Conservation (phyloP, 768 basidiomycete species). For the Glaciozyma martinii region DNA sequence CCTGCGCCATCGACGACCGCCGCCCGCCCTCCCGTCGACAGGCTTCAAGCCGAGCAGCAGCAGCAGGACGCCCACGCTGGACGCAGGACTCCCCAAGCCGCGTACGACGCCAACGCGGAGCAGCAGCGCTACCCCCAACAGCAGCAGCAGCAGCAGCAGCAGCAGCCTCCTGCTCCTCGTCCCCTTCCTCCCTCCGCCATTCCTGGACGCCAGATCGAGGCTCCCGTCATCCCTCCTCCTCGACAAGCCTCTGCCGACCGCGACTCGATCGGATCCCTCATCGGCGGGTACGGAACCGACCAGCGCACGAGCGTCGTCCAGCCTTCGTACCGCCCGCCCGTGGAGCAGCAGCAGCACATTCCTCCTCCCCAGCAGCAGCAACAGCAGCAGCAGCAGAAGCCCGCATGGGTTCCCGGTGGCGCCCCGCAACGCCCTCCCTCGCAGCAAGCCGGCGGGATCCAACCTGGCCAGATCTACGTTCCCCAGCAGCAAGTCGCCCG, state of each 20-base stretch:
- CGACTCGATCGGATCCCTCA: constrained; percentile 29
- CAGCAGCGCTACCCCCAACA: not conserved
- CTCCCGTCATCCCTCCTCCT: constrained; percentile 14
- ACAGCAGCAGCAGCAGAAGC: constrained; percentile 3
- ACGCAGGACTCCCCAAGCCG: not conserved
- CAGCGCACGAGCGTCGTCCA: not conserved
- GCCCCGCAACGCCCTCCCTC: not conserved
- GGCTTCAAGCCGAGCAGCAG: constrained; percentile 21
- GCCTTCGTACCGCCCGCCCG: constrained; percentile 3
- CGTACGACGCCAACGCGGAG: constrained; percentile 3
- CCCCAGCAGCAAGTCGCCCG: not conserved
- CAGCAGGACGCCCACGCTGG: constrained; percentile 7
- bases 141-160: constrained; percentile 19
- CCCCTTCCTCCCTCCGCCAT: not conserved
- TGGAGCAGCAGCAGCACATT: constrained; percentile 1
- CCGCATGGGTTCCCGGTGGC: not conserved
- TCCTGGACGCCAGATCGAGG: not conserved
- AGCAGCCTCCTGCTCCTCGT: constrained; percentile 8
- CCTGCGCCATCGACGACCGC: not conserved
- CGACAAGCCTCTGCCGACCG: constrained; percentile 26
- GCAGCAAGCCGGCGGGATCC: not conserved
- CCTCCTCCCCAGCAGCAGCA: not conserved
- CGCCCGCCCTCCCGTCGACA: constrained; percentile 6
- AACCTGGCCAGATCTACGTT: not conserved
- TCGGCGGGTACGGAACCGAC: constrained; percentile 18